Conservation (phyloP, 1,139 yeast species). For the Suhomyces coccinellae region DNA sequence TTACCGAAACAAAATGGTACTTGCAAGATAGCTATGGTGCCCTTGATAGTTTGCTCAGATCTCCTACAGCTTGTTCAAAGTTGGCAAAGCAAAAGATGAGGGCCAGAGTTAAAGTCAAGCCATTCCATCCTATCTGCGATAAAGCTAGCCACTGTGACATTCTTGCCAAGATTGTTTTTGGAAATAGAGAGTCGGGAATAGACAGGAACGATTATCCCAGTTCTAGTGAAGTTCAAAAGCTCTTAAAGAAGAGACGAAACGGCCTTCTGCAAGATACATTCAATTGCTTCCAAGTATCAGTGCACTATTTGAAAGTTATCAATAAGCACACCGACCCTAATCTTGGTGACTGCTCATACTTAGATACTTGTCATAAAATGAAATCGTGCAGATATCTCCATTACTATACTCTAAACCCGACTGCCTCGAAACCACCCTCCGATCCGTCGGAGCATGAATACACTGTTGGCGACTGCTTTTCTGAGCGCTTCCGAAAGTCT, state of each 20-base stretch:
- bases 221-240: conserved; percentile 13
- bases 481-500: conserved; percentile 29
- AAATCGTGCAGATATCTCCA: conserved; percentile 80
- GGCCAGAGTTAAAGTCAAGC: conserved; percentile 35
- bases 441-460: conserved; percentile 35
- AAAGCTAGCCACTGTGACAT: conserved; percentile 44
- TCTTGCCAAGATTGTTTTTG: conserved; percentile 30
- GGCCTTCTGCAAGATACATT: conserved; percentile 25
- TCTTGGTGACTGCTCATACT: conserved; percentile 90
- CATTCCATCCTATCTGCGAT: conserved; percentile 56
- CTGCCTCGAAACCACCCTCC: background rate
- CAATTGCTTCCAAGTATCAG: conserved; percentile 48
- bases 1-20: conserved; percentile 2
- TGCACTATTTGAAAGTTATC: conserved; percentile 65
- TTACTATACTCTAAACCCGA: conserved; percentile 64
- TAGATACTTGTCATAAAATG: conserved; percentile 90
- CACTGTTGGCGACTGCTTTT: conserved; percentile 57
- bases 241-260: conserved; percentile 13
- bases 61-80: conserved; percentile 31
- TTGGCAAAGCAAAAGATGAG: conserved; percentile 46
- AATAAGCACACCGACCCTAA: conserved; percentile 56
- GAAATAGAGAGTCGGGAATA: conserved; percentile 18
- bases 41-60: conserved; percentile 19
- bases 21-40: conserved; percentile 6
- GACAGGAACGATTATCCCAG: conserved; percentile 6